Evolutionary conservation across 768 basidiomycete genomes (phyloP).

Genomic region (Leccinum truebloodii): DNA sequence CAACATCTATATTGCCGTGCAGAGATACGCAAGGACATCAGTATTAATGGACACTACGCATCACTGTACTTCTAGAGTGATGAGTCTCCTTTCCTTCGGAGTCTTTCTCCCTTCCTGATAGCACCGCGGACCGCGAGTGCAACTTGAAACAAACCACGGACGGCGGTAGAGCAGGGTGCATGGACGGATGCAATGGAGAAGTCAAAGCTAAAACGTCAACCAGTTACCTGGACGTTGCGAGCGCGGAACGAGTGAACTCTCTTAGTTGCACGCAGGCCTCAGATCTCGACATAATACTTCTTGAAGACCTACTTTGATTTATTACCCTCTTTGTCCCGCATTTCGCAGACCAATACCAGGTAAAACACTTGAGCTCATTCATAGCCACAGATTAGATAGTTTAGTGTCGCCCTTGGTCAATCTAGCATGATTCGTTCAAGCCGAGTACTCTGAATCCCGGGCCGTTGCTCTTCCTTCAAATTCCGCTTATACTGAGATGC

Average conservation of each 20-base stretch:
- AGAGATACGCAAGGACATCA: neutral
- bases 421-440: neutral
- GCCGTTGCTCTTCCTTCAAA: neutral
- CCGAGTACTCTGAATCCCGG: neutral
- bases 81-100: neutral
- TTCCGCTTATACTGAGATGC: neutral
- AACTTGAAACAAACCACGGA: neutral
- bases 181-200: neutral
- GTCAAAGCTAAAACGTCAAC: neutral
- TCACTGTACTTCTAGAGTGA: neutral
- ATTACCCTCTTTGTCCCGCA: neutral
- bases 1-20: slow-evolving; percentile 5
- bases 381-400: too few species aligned
- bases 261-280: neutral
- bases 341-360: neutral
- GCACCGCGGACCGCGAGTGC: neutral
- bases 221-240: neutral
- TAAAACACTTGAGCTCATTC: neutral
- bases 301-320: neutral
- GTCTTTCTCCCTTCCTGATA: neutral
- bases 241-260: neutral
- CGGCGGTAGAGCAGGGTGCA: neutral
- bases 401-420: neutral
- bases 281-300: neutral
- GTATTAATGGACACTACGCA: neutral